Percentiles rank a stretch among this genome's conserved stretches.
phyloP scores from a whole-genome alignment of 1,284 basidiomycete genomes.

The Farysia itapuensis region DNA sequence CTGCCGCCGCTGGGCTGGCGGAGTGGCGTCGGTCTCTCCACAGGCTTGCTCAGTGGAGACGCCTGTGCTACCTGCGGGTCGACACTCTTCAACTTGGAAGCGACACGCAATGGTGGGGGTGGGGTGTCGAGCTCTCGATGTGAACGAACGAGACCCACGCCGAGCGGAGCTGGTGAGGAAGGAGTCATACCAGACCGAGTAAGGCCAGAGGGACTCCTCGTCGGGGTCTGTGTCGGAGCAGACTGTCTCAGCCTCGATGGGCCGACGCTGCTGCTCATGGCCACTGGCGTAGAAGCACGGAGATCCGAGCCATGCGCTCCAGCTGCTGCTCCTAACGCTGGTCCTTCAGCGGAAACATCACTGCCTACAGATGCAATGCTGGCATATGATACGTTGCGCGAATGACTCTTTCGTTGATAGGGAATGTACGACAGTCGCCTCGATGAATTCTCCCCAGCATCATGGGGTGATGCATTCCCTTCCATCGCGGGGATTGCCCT shows the following conservation, averaged over 20 bases:
- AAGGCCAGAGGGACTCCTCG: background rate
- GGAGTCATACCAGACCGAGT: background rate
- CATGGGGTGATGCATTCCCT: no score
- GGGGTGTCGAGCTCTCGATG: constrained; percentile 13
- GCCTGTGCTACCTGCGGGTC: background rate
- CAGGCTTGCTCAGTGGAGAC: background rate
- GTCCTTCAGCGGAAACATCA: no score
- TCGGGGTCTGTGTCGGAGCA: constrained; percentile 3
- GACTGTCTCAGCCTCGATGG: no score
- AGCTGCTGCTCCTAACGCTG: no score
- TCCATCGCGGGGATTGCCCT: no score
- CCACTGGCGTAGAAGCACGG: no score
- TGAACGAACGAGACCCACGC: background rate
- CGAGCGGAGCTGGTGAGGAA: background rate
- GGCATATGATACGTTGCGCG: constrained; percentile 1
- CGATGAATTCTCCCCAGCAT: constrained; percentile 8
- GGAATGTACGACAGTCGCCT: constrained; percentile 34
- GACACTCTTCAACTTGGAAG: constrained; percentile 12
- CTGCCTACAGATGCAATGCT: no score
- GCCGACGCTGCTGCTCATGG: no score
- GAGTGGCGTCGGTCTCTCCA: background rate
- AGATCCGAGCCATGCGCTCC: no score
- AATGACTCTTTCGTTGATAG: constrained; percentile 23
- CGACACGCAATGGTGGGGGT: constrained; percentile 25
- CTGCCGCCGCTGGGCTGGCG: background rate